Conservation (phyloP, 345 rosid genomes). For the Boechera divaricarpa region DNA sequence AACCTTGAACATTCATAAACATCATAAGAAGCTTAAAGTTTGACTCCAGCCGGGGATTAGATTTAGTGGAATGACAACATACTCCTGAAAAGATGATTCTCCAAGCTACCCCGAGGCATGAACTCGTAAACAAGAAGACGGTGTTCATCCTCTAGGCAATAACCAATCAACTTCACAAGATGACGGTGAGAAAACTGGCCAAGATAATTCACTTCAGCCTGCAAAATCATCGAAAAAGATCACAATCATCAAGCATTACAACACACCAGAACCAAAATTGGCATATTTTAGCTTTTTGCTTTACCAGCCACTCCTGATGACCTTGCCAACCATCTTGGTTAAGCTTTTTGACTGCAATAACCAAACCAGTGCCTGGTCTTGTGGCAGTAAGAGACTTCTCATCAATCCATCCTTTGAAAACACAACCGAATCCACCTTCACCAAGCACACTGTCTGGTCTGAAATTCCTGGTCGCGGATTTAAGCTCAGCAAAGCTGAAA, state of each 20-base stretch:
- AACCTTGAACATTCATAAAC: constrained; percentile 7
- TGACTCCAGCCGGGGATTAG: neutral
- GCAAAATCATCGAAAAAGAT: constrained; percentile 39
- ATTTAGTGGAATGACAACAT: constrained; percentile 42
- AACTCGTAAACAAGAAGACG: constrained; percentile 94
- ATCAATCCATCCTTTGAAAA: constrained; percentile 85
- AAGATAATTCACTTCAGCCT: constrained; percentile 95
- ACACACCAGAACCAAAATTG: constrained; percentile 2
- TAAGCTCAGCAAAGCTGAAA: constrained; percentile 62
- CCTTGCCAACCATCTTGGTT: constrained; percentile 79
- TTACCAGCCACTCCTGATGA: constrained; percentile 82
- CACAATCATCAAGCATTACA: constrained; percentile 15
- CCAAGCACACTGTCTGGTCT: constrained; percentile 83
- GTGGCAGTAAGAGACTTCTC: constrained; percentile 64
- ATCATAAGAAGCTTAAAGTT: constrained; percentile 14
- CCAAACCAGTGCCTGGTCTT: constrained; percentile 78
- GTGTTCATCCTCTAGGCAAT: constrained; percentile 93
- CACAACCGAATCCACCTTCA: constrained; percentile 87
- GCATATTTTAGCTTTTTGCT: neutral
- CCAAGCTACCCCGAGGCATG: constrained; percentile 97
- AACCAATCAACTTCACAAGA: constrained; percentile 89
- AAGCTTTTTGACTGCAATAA: constrained; percentile 76
- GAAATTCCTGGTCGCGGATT: constrained; percentile 72
- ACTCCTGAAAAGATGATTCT: constrained; percentile 98
- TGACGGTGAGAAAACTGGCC: constrained; percentile 96